Evolutionary conservation across 1,139 yeast genomes (phyloP), one percentile per base, ranked within the genome.

Genomic region (Arxiozyma telluris): DNA sequence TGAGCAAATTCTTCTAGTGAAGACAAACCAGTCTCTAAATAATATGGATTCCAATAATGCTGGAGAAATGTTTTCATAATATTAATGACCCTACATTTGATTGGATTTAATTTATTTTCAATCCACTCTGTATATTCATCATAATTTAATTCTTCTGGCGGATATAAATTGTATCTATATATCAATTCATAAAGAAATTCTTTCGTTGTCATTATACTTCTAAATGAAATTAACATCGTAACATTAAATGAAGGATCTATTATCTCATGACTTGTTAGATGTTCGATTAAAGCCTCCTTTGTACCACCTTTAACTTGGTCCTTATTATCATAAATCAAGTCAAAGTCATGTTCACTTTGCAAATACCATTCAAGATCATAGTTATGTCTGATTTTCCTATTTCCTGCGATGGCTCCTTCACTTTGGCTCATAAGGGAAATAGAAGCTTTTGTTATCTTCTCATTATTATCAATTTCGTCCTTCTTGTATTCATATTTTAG

Each of bases 241-340:
- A 84, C 74, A 63, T 83, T 85, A 71, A 84, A 91, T 25, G 78
- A 75, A 12, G 84, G 79, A 66, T 88, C 95, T 52, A 80, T 74
- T 49, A 79, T 71, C 55, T 81, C 82, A 65, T 91, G 96, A 64
- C 86, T 87, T 0, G 96, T 88, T 57, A 93, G 75, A 67, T 87
- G 90, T 52, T 93, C 87, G 15, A 93, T 78, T 53, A 93, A 72
- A 0, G 96, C 96, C 53, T 80, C 83, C 55, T 82, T 79, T 0
- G 96, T 83, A 6, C 98, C 98, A 49, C 97, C 98, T 65, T 86
- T 85, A 51, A 91, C 78, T 51, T 77, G 76, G 2, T 93, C 94
- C 58, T 83, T 83, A 44, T 81, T 73, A 61, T 90, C 96, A 61
- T 82, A 82, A 27, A 88, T 74, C 55, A 91, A 73, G 57, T 83